Base-by-base conservation (phyloP, 2,329 filamentous ascomycete genomes). In the Talaromyces albobiverticillius region DNA sequence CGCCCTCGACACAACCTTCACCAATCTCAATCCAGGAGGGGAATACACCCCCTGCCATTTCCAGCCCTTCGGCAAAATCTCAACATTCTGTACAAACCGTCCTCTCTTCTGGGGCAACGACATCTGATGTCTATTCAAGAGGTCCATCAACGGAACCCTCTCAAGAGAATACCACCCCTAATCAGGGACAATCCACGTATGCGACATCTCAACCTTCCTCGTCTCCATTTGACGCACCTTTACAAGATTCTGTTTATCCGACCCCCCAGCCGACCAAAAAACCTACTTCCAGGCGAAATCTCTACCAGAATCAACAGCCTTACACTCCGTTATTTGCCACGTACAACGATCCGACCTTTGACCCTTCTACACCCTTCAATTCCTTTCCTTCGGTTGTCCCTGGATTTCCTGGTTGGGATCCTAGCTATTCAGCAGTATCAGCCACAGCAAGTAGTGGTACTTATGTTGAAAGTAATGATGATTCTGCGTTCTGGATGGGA, bases 401-500 rank as follows among this genome's bases (percentile, higher is more conserved):
- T 2, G 71, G 72, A 6, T 61, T 74, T 16, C 69, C 68, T 56
- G 71, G 72, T 46, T 75, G 72, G 72, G 72, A 74, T 51, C 67
- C 72, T 2, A 68, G 71, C 49, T 73, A 71, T 56, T 65, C 67
- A 7, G 59, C 71, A 25, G 67, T 70, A 13, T 69, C 71, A 18
- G 70, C 71, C 8, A 69, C 68, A 14, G 62, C 67, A 7, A 62
- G 65, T 42, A 61, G 70, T 58, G 60, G 74, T 18, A 67, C 70
- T 11, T 70, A 69, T 56, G 57, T 67, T 18, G 64, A 69, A 53
- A 67, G 68, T 29, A 60, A 56, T 5, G 63, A 70, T 47, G 67
- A 73, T 57, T 67, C 71, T n/a, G 69, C 73, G 62, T 66, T 71
- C 43, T 77, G 74, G 71, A 64, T 73, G 32, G 69, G 70, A 31